Percentiles rank a stretch among this genome's conserved stretches.
Evolutionary conservation across 257 asterid genomes (phyloP).

Genomic region (Solanum chiquidenum): DNA sequence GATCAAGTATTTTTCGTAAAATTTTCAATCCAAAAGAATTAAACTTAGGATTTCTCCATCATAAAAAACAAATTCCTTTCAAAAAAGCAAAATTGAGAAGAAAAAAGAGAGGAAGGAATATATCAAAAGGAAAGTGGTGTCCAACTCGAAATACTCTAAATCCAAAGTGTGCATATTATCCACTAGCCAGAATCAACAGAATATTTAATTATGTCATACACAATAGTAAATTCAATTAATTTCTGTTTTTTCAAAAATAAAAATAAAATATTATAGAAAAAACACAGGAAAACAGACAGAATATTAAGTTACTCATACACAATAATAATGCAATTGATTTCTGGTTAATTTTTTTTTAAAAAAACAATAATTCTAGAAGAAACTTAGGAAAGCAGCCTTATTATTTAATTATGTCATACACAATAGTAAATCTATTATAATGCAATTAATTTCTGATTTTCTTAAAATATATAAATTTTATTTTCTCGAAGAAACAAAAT

Average conservation of each 20-base stretch:
- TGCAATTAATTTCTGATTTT: not conserved
- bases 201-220: not conserved
- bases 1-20: no score
- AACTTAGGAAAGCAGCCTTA: no score
- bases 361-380: no score
- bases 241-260: not conserved
- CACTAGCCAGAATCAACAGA: not conserved
- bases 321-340: no score
- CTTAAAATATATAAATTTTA: not conserved
- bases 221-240: not conserved
- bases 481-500: not conserved
- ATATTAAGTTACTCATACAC: not conserved
- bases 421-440: not conserved
- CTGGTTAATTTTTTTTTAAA: no score
- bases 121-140: not conserved
- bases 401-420: not conserved
- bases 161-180: not conserved
- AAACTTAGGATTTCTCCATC: not conserved
- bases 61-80: not conserved
- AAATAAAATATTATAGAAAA: not conserved
- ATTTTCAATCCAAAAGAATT: not conserved
- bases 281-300: not conserved
- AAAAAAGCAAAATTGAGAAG: not conserved
- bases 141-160: constrained; percentile 7
- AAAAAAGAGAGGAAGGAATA: not conserved